Evolutionary conservation across 2,329 filamentous ascomycete species (phyloP).

Genomic region (Pyrenochaeta sp.): DNA sequence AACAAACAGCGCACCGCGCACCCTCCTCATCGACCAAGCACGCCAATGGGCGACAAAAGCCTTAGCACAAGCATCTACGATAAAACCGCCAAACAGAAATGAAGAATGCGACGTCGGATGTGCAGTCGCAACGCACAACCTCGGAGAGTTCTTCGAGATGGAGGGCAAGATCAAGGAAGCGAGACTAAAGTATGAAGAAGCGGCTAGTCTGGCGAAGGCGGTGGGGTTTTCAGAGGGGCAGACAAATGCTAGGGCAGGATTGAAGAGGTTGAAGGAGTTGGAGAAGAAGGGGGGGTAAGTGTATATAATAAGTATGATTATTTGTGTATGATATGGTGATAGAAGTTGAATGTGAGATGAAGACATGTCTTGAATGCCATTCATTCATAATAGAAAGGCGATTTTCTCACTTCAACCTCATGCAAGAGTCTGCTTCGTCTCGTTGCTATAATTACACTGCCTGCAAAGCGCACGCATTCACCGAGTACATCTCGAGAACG

Average conservation of each 20-base stretch:
- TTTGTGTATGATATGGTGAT: neutral
- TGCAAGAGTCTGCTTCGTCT: too few relatives aligned
- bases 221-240: slow-evolving; percentile 59
- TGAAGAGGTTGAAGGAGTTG: slow-evolving; percentile 47
- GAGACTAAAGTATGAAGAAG: slow-evolving; percentile 72
- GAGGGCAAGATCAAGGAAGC: slow-evolving; percentile 72
- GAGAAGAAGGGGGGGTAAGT: slow-evolving; percentile 19
- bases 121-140: slow-evolving; percentile 83
- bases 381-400: too few relatives aligned
- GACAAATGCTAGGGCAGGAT: slow-evolving; percentile 51
- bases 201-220: slow-evolving; percentile 64
- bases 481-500: too few relatives aligned
- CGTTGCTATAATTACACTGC: too few relatives aligned
- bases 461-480: too few relatives aligned
- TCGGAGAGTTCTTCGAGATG: slow-evolving; percentile 84
- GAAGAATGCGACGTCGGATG: slow-evolving; percentile 86
- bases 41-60: slow-evolving; percentile 83
- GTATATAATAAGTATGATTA: neutral
- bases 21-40: slow-evolving; percentile 73
- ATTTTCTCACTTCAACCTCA: too few relatives aligned
- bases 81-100: slow-evolving; percentile 71
- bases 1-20: slow-evolving; percentile 60
- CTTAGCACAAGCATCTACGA: slow-evolving; percentile 69
- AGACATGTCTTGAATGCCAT: too few relatives aligned
- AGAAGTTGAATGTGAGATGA: neutral